Conservation (phyloP, 805 yeast species). For the Kockiozyma suomiensis region DNA sequence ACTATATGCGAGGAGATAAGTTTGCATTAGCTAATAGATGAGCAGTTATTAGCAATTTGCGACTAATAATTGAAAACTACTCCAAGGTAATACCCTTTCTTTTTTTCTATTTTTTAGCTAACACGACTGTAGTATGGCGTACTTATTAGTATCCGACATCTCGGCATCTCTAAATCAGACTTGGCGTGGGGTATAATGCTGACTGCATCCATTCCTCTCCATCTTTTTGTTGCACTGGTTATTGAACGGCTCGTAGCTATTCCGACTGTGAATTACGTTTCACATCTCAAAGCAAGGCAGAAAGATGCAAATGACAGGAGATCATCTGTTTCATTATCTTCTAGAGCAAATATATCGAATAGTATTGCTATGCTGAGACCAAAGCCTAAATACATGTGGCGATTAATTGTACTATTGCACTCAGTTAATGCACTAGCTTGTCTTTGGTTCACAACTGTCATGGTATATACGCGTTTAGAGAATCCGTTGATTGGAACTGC, state of each 20-base stretch:
- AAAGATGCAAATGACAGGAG: not conserved
- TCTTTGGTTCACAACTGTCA: constrained; percentile 39
- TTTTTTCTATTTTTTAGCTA: not conserved
- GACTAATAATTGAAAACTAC: constrained; percentile 47
- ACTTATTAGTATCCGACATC: constrained; percentile 39
- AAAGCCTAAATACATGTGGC: constrained; percentile 40
- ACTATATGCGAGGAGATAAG: too few relatives aligned
- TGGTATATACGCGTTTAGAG: constrained; percentile 44
- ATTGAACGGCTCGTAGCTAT: constrained; percentile 44
- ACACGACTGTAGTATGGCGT: constrained; percentile 41
- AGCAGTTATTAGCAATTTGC: constrained; percentile 44
- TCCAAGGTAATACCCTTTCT: constrained; percentile 26
- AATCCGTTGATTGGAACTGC: constrained; percentile 51
- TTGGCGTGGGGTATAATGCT: constrained; percentile 38
- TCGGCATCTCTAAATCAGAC: constrained; percentile 43
- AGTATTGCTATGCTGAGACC: constrained; percentile 24
- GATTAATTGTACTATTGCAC: constrained; percentile 43
- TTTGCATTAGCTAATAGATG: not conserved
- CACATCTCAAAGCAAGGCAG: constrained; percentile 10
- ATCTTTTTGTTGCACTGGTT: constrained; percentile 44
- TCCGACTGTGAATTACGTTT: constrained; percentile 24
- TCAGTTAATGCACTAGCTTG: constrained; percentile 39
- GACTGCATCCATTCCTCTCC: constrained; percentile 41
- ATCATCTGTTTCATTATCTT: not conserved
- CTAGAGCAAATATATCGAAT: not conserved